Percentiles rank a stretch among this genome's conserved stretches.
phyloP scores from a whole-genome alignment of 768 basidiomycete genomes.

The Macrolepiota fuliginosa region DNA sequence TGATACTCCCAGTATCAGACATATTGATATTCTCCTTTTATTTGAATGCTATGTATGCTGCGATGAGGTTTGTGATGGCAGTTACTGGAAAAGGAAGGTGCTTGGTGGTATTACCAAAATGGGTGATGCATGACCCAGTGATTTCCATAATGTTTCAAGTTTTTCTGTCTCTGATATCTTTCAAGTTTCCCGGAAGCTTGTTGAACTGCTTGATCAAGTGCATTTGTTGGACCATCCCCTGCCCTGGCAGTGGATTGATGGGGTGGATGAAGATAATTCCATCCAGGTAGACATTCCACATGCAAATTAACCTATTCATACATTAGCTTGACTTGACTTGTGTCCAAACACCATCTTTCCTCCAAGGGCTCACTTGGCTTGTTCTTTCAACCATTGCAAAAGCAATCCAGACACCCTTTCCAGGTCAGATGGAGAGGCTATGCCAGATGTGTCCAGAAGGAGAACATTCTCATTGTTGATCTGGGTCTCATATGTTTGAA shows the following conservation, averaged over 20 bases:
- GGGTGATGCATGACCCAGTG: too few species aligned
- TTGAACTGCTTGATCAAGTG: background rate
- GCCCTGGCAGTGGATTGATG: background rate
- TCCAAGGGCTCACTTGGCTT: background rate
- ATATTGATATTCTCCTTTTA: too few species aligned
- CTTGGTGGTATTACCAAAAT: too few species aligned
- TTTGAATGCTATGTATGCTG: too few species aligned
- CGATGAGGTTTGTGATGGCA: too few species aligned
- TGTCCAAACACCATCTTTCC: background rate
- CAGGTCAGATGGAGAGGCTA: background rate
- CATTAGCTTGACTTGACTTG: background rate
- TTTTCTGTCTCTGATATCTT: background rate
- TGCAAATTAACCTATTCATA: background rate
- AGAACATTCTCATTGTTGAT: background rate
- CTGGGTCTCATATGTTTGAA: background rate
- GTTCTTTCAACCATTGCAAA: background rate
- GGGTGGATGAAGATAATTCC: slow-evolving; percentile 1
- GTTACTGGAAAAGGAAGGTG: too few species aligned
- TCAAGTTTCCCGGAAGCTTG: background rate
- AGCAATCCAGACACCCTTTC: background rate
- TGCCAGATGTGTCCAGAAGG: background rate
- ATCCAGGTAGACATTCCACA: background rate
- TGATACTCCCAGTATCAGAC: too few species aligned
- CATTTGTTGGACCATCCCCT: background rate
- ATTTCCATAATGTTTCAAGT: too few species aligned